Evolutionary conservation across 306 rosid species (phyloP).

Genomic region (Ormosia emarginata): DNA sequence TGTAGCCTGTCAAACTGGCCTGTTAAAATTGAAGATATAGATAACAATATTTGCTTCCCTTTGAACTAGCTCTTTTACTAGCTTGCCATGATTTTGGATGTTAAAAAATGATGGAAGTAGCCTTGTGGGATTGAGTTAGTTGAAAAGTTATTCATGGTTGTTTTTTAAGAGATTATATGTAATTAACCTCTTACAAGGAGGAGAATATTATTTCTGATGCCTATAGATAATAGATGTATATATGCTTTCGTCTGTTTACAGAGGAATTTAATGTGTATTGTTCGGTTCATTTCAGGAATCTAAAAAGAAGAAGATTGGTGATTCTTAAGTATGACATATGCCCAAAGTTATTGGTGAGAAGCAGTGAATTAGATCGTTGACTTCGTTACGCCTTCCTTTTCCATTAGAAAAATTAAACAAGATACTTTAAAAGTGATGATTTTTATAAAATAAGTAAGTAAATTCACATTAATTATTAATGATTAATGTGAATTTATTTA

Average conservation of each 20-base stretch:
- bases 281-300: conserved; percentile 44
- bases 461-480: too few species aligned
- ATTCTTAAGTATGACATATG: conserved; percentile 64
- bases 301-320: conserved; percentile 56
- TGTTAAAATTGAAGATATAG: not conserved
- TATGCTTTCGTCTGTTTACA: not conserved
- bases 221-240: not conserved
- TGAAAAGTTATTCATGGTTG: not conserved
- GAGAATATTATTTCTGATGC: not conserved
- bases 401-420: too few species aligned
- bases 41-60: not conserved
- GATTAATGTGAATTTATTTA: too few species aligned
- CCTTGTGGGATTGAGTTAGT: conserved; percentile 3
- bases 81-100: not conserved
- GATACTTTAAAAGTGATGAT: too few species aligned
- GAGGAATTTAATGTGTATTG: not conserved
- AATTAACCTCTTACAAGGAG: not conserved
- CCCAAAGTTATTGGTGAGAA: too few species aligned
- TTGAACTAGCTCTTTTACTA: not conserved
- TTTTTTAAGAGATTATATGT: not conserved
- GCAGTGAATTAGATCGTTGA: too few species aligned
- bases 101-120: not conserved
- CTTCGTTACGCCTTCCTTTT: too few species aligned
- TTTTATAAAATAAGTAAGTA: too few species aligned
- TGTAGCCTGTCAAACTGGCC: not conserved